Conservation (phyloP, 352 stramenopile genomes). For the Aphanomyces cochlioides region DNA sequence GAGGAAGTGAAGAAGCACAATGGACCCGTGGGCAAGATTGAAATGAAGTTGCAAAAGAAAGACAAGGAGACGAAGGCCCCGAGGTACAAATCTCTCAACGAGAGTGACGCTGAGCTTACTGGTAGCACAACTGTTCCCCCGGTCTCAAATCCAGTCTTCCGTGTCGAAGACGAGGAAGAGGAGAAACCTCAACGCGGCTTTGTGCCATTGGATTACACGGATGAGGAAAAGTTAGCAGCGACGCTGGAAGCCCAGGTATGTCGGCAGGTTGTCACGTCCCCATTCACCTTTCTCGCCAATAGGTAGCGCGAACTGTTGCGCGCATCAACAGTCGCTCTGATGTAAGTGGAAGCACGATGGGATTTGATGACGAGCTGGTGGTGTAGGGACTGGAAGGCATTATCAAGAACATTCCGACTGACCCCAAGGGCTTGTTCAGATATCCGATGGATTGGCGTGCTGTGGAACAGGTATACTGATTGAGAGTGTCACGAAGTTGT, state of each 20-base stretch:
- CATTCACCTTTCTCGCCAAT: not conserved
- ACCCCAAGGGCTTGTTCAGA: conserved; percentile 39
- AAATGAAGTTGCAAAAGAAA: conserved; percentile 50
- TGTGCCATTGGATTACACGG: conserved; percentile 50
- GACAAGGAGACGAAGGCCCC: conserved; percentile 33
- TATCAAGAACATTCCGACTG: conserved; percentile 46
- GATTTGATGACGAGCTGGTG: not conserved
- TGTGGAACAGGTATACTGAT: conserved; percentile 33
- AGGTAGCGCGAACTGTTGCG: conserved; percentile 36
- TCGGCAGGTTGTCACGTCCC: no score
- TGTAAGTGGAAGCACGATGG: conserved; percentile 25
- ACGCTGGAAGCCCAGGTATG: conserved; percentile 11
- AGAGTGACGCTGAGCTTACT: no score
- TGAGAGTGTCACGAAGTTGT: not conserved
- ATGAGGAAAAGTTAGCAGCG: conserved; percentile 40
- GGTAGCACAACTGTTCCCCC: not conserved
- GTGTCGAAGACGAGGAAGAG: conserved; percentile 41
- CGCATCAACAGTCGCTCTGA: conserved; percentile 41
- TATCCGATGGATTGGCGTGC: conserved; percentile 43
- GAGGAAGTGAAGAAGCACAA: not conserved
- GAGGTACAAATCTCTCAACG: not conserved
- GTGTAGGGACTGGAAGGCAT: conserved; percentile 43
- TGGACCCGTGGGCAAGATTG: conserved; percentile 31
- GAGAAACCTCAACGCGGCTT: conserved; percentile 44
- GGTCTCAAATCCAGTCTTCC: conserved; percentile 34